Conservation (phyloP, 768 basidiomycete species). For the Boletus sp. region DNA sequence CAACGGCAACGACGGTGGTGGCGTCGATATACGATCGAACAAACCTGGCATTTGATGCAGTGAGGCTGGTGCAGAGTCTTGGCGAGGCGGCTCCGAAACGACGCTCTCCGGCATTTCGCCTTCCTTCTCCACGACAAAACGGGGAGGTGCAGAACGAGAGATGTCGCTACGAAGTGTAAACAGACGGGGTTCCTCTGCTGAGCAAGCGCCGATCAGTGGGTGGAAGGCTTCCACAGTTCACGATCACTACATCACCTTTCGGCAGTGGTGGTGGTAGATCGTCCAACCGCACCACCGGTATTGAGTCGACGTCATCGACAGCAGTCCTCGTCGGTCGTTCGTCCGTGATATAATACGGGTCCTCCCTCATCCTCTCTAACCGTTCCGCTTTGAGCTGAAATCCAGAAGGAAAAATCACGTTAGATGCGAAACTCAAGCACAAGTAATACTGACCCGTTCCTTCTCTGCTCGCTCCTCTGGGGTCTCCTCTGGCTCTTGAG, state of each 20-base stretch:
- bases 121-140: conserved; percentile 66
- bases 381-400: conserved; percentile 72
- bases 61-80: conserved; percentile 27
- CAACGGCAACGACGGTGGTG: conserved; percentile 35
- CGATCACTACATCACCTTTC: conserved; percentile 26
- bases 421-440: not conserved
- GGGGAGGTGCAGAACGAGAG: conserved; percentile 41
- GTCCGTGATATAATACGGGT: conserved; percentile 90
- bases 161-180: conserved; percentile 45
- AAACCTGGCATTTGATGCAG: conserved; percentile 23
- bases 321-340: conserved; percentile 41
- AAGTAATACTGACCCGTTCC: conserved; percentile 52
- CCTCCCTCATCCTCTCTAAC: conserved; percentile 72
- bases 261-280: conserved; percentile 54
- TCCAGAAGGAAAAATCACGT: conserved; percentile 1
- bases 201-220: conserved; percentile 31
- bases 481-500: conserved; percentile 48
- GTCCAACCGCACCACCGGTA: conserved; percentile 86
- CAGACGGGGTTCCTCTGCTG: conserved; percentile 37
- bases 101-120: conserved; percentile 86
- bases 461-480: conserved; percentile 58
- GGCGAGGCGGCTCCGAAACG: conserved; percentile 16
- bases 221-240: not conserved
- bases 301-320: conserved; percentile 77
- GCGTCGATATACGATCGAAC: conserved; percentile 35